phyloP scores from a whole-genome alignment of 106 monocot species.

The Vanilla planifolia region DNA sequence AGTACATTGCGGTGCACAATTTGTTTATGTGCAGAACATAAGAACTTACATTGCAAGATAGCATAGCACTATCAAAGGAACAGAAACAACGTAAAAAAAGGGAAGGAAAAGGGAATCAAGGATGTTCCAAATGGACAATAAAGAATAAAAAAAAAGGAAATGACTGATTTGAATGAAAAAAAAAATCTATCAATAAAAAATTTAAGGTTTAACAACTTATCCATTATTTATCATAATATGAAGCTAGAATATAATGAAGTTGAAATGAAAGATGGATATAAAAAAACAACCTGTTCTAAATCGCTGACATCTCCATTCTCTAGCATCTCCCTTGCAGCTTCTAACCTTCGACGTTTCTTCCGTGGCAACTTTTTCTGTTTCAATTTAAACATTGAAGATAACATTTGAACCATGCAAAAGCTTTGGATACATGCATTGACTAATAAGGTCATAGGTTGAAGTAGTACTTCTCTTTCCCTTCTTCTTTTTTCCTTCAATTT shows the following conservation, averaged over 20 bases:
- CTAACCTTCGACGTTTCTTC: conserved; percentile 77
- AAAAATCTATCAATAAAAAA: neutral
- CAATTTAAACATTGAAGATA: conserved; percentile 3
- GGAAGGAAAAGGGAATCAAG: no score
- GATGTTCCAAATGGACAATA: no score
- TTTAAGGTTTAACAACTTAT: neutral
- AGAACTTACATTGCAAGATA: no score
- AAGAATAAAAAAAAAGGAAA: neutral
- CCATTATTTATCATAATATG: neutral
- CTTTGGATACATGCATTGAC: neutral
- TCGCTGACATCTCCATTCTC: conserved; percentile 52
- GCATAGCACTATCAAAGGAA: no score
- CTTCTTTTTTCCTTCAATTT: conserved; percentile 81
- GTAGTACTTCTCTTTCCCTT: conserved; percentile 69
- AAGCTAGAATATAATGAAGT: neutral
- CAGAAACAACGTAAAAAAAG: no score
- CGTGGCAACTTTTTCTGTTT: conserved; percentile 85
- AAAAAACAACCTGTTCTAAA: conserved; percentile 26
- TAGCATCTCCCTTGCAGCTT: conserved; percentile 72
- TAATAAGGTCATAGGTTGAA: no score
- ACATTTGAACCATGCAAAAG: neutral
- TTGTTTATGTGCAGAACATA: no score
- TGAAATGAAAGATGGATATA: neutral
- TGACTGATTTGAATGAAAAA: neutral
- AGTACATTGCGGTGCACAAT: no score